Evolutionary conservation across 176 grass and related monocot genomes (phyloP).

Genomic region (Thinopyrum elongatum): DNA sequence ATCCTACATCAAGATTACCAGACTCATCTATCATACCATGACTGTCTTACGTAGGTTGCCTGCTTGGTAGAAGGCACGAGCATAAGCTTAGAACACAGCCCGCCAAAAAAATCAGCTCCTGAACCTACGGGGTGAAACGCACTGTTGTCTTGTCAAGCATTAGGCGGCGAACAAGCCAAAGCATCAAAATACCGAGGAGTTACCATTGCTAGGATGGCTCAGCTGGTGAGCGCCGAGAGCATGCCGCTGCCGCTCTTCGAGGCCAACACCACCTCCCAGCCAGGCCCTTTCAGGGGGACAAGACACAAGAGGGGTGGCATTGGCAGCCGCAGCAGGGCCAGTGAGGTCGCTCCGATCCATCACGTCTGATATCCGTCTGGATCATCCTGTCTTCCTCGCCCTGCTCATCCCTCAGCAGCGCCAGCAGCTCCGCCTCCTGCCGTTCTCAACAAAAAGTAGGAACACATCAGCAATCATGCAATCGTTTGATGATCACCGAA

Average conservation of each 20-base stretch:
- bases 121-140: background rate
- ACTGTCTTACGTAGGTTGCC: no score
- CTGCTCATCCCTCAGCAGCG: slow-evolving; percentile 64
- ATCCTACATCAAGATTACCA: no score
- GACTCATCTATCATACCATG: no score
- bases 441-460: background rate
- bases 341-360: slow-evolving; percentile 67
- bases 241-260: slow-evolving; percentile 63
- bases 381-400: slow-evolving; percentile 66
- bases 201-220: background rate
- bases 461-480: background rate
- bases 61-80: background rate
- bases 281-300: slow-evolving; percentile 69
- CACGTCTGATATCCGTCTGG: slow-evolving; percentile 68
- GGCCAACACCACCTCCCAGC: slow-evolving; percentile 82
- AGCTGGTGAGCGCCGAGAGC: slow-evolving; percentile 67
- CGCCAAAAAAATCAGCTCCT: background rate
- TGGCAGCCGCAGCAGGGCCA: background rate
- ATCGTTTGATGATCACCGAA: background rate
- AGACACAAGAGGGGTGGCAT: slow-evolving; percentile 13
- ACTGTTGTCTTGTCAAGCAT: background rate
- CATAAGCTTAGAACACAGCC: background rate
- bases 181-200: background rate
- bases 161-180: background rate
- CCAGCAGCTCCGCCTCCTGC: slow-evolving; percentile 67